Percentiles rank a stretch among this genome's conserved stretches.
Evolutionary conservation across 1,139 yeast species (phyloP).

Genomic region (Saccharomyces hybrid): DNA sequence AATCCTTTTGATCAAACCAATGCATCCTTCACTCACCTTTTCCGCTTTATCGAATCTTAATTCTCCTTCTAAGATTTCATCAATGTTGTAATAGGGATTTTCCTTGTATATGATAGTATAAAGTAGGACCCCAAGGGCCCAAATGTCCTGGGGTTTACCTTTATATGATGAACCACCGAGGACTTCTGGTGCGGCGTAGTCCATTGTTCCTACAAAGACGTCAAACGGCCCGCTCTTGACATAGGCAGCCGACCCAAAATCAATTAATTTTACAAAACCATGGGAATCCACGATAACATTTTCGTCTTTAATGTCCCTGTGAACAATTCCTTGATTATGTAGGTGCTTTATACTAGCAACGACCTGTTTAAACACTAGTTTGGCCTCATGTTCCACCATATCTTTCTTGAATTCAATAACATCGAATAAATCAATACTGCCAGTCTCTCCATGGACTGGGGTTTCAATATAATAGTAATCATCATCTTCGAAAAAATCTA

Average conservation of each 20-base stretch:
- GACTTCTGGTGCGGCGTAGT: slow-evolving; percentile 96
- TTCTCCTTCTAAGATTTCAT: slow-evolving; percentile 90
- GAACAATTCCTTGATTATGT: slow-evolving; percentile 83
- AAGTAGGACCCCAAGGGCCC: slow-evolving; percentile 90
- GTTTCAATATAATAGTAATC: slow-evolving; percentile 84
- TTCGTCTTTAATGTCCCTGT: slow-evolving; percentile 93
- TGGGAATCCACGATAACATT: slow-evolving; percentile 80
- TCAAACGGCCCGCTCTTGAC: slow-evolving; percentile 48
- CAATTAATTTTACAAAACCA: slow-evolving; percentile 76
- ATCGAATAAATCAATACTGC: slow-evolving; percentile 89
- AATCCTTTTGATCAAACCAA: slow-evolving; percentile 54
- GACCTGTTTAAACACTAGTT: slow-evolving; percentile 70
- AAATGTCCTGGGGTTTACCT: slow-evolving; percentile 91
- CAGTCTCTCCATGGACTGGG: slow-evolving; percentile 83
- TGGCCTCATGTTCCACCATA: slow-evolving; percentile 72
- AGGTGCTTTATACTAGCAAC: slow-evolving; percentile 73
- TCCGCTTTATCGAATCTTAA: slow-evolving; percentile 57
- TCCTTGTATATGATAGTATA: slow-evolving; percentile 89
- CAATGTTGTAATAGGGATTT: slow-evolving; percentile 90
- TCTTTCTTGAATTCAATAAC: slow-evolving; percentile 76
- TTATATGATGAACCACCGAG: slow-evolving; percentile 81
- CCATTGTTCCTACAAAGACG: slow-evolving; percentile 94
- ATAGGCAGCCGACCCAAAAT: slow-evolving; percentile 92
- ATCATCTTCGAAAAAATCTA: slow-evolving; percentile 87
- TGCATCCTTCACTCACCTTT: slow-evolving; percentile 48